Base-by-base conservation (phyloP, 441 rosid genomes). In the Omphalea diandra region DNA sequence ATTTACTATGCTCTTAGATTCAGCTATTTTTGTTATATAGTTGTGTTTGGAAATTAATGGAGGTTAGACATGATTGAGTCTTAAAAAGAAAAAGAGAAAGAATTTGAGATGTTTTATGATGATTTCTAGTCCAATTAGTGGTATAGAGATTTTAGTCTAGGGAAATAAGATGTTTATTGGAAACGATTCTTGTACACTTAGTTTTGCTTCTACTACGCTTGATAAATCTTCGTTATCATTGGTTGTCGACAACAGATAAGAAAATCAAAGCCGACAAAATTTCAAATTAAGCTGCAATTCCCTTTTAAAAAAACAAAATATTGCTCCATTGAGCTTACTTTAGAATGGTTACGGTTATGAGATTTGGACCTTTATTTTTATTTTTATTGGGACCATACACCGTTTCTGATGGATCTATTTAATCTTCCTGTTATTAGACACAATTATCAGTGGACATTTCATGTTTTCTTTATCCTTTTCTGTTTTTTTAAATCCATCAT, bases 31-130 rank as follows among this genome's bases (percentile, higher is more conserved):
- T 17, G 2, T 29, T 36, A 4, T 20, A 38, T 38, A 11, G 26
- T 0, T 38, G 62, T 55, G 49, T 68, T 68, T 40, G 29, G n/a
- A 38, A 55, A 67, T 55, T 67, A 17, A 26, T 38, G 15, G 31
- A 36, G 46, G 4, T 20, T 22, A 60, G 29, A 20, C 22, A 18
- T 43, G 18, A 12, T 5, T 7, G 12, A n/a, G n/a, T n/a, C n/a
- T n/a, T n/a, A 9, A 47, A 4, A 18, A 15, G 6, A 4, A 46
- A 46, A 3, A 46, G 7, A 20, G n/a, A 49, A 49, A 49, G 26
- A 49, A 12, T 10, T 17, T 32, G 17, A 33, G 3, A 32, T 18
- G 7, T 22, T 38, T 61, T 61, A 9, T 35, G 18, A 12, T 22
- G 32, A 11, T 24, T 38, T 15, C 24, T 12, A 57, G 12, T 40